phyloP scores from a whole-genome alignment of 1,139 yeast species.

The Hansenula anomala region DNA sequence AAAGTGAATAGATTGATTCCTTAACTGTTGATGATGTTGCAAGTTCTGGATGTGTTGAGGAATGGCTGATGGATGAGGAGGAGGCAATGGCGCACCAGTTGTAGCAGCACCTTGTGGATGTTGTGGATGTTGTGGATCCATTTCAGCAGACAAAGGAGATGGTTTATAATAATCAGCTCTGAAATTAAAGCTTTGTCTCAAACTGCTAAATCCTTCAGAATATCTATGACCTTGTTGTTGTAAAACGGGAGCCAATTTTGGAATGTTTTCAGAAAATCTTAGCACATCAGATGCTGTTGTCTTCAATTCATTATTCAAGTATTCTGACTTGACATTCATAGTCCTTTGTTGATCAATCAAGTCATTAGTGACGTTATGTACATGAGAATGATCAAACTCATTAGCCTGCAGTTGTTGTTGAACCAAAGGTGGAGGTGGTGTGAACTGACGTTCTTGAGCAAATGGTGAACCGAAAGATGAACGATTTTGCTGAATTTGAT shows the following conservation, averaged over 20 bases:
- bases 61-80: conserved; percentile 1
- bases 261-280: conserved; percentile 18
- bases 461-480: conserved; percentile 1
- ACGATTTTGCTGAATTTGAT: conserved; percentile 1
- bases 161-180: conserved; percentile 18
- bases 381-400: conserved; percentile 3
- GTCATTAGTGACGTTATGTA: conserved; percentile 7
- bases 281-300: conserved; percentile 18
- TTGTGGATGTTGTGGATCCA: conserved; percentile 2
- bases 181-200: conserved; percentile 15
- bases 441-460: background rate
- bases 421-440: background rate
- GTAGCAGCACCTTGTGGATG: background rate
- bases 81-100: background rate
- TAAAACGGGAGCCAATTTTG: conserved; percentile 19
- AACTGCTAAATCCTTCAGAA: conserved; percentile 11
- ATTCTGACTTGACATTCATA: conserved; percentile 9
- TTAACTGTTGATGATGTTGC: conserved; percentile 3
- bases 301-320: conserved; percentile 11
- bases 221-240: conserved; percentile 9
- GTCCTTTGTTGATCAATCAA: conserved; percentile 13
- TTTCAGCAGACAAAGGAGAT: conserved; percentile 3
- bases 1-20: conserved; percentile 18
- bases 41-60: background rate
- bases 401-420: background rate